phyloP scores from a whole-genome alignment of 2,329 filamentous ascomycete species.

The Fusarium domesticum region DNA sequence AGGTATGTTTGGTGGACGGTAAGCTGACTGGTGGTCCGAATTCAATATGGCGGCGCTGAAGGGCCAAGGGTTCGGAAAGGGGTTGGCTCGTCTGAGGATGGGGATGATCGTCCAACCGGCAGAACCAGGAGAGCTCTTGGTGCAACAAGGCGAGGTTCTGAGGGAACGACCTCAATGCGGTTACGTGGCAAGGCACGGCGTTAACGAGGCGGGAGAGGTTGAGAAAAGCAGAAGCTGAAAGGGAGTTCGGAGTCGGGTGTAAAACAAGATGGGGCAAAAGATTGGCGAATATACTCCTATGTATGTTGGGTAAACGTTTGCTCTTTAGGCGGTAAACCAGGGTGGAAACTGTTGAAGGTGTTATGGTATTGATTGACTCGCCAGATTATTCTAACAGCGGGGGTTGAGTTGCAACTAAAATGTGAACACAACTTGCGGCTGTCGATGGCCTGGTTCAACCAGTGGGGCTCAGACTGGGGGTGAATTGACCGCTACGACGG shows the following conservation, averaged over 20 bases:
- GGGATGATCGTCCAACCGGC: slow-evolving; percentile 21
- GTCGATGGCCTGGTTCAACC: slow-evolving; percentile 19
- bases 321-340: too few species aligned
- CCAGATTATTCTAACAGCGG: slow-evolving; percentile 26
- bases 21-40: slow-evolving; percentile 5
- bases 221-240: too few species aligned
- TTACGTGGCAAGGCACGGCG: too few species aligned
- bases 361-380: too few species aligned
- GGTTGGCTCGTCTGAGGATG: slow-evolving; percentile 22
- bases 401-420: too few species aligned
- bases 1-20: slow-evolving; percentile 15
- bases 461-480: slow-evolving; percentile 20
- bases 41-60: slow-evolving; percentile 13
- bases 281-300: too few species aligned
- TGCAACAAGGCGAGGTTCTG: slow-evolving; percentile 6
- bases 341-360: too few species aligned
- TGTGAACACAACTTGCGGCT: slow-evolving; percentile 22
- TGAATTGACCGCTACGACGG: slow-evolving; percentile 17
- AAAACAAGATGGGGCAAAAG: too few species aligned
- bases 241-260: too few species aligned
- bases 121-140: slow-evolving; percentile 10
- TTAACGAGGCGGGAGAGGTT: neutral
- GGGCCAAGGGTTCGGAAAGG: slow-evolving; percentile 23
- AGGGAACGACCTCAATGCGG: neutral
- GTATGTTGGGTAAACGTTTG: too few species aligned